A percentile compares a stretch with the other conserved stretches of the same genome.
Conservation (phyloP, 2,329 filamentous ascomycete genomes). For the Paracoccidioides lutzii region DNA sequence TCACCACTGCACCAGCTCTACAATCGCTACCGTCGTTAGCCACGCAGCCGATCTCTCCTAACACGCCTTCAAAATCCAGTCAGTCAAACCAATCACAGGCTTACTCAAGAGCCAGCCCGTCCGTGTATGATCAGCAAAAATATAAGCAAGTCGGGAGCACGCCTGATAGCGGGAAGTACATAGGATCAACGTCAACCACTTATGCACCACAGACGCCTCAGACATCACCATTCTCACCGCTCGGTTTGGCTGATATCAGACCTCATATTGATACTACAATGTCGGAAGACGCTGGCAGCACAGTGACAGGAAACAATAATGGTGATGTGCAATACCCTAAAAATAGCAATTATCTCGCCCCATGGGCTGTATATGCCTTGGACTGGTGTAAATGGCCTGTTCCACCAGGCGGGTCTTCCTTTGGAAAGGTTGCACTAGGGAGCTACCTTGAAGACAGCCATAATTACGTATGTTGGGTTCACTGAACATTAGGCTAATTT, state of each 20-base stretch:
- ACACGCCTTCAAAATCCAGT: constrained; percentile 52
- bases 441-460: constrained; percentile 97
- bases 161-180: constrained; percentile 55
- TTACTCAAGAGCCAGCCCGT: constrained; percentile 77
- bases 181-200: constrained; percentile 31
- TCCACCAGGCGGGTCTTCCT: constrained; percentile 50
- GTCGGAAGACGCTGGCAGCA: constrained; percentile 54
- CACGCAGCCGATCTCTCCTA: constrained; percentile 30
- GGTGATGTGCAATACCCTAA: constrained; percentile 51
- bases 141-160: constrained; percentile 54
- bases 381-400: constrained; percentile 99
- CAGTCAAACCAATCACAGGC: constrained; percentile 54
- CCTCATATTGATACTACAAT: constrained; percentile 72
- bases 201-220: constrained; percentile 42
- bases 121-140: constrained; percentile 45
- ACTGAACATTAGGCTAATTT: not conserved
- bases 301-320: constrained; percentile 47
- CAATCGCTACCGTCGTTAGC: constrained; percentile 43
- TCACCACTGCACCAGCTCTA: constrained; percentile 46
- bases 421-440: constrained; percentile 85
- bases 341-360: constrained; percentile 85
- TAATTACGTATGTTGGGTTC: constrained; percentile 63
- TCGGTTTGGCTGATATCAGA: constrained; percentile 84
- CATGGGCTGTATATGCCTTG: constrained; percentile 91
- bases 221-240: constrained; percentile 63